Evolutionary conservation across 2,329 filamentous ascomycete species (phyloP), one percentile per base, ranked within the genome.

Genomic region (Byssochlamys sp.): DNA sequence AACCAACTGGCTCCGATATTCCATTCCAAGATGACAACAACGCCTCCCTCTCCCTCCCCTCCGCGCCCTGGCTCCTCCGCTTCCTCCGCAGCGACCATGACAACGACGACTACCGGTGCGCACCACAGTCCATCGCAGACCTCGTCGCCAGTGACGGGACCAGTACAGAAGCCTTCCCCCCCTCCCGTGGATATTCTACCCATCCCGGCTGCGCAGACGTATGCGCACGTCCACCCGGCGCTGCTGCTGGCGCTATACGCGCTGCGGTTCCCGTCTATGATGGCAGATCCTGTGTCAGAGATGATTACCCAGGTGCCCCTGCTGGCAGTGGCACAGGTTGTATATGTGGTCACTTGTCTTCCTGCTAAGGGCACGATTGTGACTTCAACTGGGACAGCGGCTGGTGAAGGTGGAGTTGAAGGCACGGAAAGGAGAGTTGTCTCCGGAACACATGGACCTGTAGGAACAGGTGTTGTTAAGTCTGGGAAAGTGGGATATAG

Each of bases 161-260:
- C 39, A 45, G 39, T 45, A 4, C 39, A 45, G 39, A 67, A 72
- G 56, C 63, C 65, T 33, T 64, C 67, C 25, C 58, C 69, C 27
- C 70, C 71, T 11, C 76, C 81, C 35, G 73, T 81, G 59, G 71
- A 76, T 56, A 72, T 79, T 60, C 74, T 81, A 53, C 66, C 76
- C 28, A 79, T 73, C 26, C 68, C 75, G n/a, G 61, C 76, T 24
- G 79, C 82, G 2, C 77, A 73, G 54, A 69, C 81, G 25, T 81
- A 87, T 67, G 83, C 86, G 11, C 80, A 89, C 66, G 71, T 84
- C 24, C 88, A 95, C 63, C 86, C 89, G 0, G 72, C 81, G 27
- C 73, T 90, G 10, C 78, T 95, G 29, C 79, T 89, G 29, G 80
- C 80, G 9, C 73, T 87, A 35, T 85, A 87, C 68, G 79, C 81